A percentile compares a stretch with the other conserved stretches of the same genome.
These are phyloP conservation scores for Pleurotus salmoneostramineus DNA, from an alignment of 768 basidiomycete genomes.

Conservation along the genomic window DNA sequence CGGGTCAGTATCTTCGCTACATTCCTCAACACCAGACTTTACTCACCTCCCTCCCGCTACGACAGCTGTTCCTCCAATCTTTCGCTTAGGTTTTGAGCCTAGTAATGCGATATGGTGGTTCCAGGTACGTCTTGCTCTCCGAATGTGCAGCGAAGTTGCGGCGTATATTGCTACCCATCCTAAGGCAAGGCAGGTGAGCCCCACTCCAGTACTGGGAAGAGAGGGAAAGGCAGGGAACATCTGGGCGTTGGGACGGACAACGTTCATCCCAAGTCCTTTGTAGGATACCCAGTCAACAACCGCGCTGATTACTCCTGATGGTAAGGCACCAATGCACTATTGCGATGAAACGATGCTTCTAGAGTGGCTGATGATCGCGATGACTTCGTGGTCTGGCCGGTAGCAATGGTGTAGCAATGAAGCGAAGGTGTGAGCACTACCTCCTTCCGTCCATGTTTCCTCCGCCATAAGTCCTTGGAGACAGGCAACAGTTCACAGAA, in stretches of 20 bases:
- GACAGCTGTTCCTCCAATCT: slow-evolving; percentile 12
- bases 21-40: not conserved
- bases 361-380: too few species aligned
- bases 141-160: not conserved
- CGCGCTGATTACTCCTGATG: not conserved
- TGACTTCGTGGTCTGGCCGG: too few species aligned
- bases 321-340: not conserved
- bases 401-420: too few species aligned
- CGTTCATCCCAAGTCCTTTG: not conserved
- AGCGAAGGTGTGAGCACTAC: too few species aligned
- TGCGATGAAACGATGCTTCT: too few species aligned
- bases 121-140: not conserved
- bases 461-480: too few species aligned
- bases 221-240: not conserved
- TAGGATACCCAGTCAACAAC: not conserved
- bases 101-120: not conserved
- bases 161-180: not conserved
- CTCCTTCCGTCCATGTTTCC: too few species aligned
- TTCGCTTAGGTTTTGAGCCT: not conserved
- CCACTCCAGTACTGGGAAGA: not conserved
- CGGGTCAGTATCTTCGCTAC: not conserved
- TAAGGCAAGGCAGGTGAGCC: not conserved
- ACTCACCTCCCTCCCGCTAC: slow-evolving; percentile 22
- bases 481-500: too few species aligned
- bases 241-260: not conserved